These are phyloP conservation scores for Globisporangium iwayamae DNA, from an alignment of 352 stramenopile species.

Conservation along the genomic window DNA sequence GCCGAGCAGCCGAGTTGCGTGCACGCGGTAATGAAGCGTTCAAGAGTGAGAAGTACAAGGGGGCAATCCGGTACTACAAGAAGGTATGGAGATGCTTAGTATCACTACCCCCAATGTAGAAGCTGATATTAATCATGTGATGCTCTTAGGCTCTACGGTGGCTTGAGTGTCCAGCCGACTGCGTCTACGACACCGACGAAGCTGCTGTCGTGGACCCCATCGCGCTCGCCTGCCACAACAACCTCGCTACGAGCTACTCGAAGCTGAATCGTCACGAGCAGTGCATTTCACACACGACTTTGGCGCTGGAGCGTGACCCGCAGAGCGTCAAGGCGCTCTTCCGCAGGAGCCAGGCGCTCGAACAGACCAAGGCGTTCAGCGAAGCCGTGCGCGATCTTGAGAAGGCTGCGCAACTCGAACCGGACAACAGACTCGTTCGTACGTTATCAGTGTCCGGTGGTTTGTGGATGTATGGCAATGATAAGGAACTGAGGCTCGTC, in stretches of 20 bases:
- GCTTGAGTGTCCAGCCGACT: conserved; percentile 43
- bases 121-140: not conserved
- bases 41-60: conserved; percentile 29
- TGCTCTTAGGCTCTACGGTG: conserved; percentile 37
- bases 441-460: conserved; percentile 2
- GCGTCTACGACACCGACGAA: conserved; percentile 39
- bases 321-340: conserved; percentile 62
- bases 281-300: conserved; percentile 49
- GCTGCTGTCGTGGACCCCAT: conserved; percentile 27
- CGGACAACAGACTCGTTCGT: conserved; percentile 42
- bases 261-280: conserved; percentile 35
- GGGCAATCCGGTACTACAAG: conserved; percentile 40
- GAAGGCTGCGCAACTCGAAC: conserved; percentile 29
- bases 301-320: conserved; percentile 39
- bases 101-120: not conserved
- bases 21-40: conserved; percentile 54
- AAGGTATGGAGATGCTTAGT: conserved; percentile 11
- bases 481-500: not conserved
- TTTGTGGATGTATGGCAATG: not conserved
- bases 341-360: conserved; percentile 58
- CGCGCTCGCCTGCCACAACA: conserved; percentile 46
- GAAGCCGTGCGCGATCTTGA: conserved; percentile 52
- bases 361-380: conserved; percentile 52
- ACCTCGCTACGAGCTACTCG: conserved; percentile 62
- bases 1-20: conserved; percentile 40